Percentiles rank a stretch among this genome's conserved stretches.
Evolutionary conservation across 352 stramenopile genomes (phyloP).

Genomic region (Globisporangium spinosum): DNA sequence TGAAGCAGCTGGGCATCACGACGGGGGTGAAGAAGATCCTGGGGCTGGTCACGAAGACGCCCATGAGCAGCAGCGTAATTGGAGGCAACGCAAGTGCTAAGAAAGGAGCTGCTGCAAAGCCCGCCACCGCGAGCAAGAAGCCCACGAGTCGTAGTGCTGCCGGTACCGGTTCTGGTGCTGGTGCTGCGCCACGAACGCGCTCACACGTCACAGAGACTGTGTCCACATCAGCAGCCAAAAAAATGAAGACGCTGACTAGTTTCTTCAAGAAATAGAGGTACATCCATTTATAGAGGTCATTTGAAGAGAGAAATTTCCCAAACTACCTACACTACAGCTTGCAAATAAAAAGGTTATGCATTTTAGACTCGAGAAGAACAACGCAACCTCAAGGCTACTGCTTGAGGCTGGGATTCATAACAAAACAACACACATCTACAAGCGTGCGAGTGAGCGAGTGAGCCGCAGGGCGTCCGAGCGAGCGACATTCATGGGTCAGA

Average conservation of each 20-base stretch:
- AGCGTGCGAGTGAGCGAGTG: neutral
- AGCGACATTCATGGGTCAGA: conserved; percentile 13
- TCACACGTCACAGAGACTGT: conserved; percentile 41
- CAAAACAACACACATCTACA: neutral
- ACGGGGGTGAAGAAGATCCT: conserved; percentile 89
- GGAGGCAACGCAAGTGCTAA: neutral
- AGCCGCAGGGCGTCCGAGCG: conserved; percentile 6
- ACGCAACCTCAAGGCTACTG: neutral
- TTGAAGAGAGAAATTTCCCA: neutral
- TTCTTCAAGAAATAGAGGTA: conserved; percentile 62
- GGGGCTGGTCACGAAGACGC: conserved; percentile 35
- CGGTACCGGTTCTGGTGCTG: too few species aligned
- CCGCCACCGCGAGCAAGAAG: conserved; percentile 3
- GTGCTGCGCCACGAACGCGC: conserved; percentile 2
- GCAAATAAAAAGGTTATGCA: conserved; percentile 1
- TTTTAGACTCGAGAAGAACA: conserved; percentile 9
- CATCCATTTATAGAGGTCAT: conserved; percentile 17
- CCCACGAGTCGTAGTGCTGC: conserved; percentile 9
- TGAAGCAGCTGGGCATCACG: conserved; percentile 79
- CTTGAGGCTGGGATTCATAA: neutral
- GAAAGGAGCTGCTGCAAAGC: conserved; percentile 4
- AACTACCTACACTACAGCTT: neutral
- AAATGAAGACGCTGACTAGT: conserved; percentile 52
- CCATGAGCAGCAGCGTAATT: neutral
- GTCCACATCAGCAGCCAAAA: conserved; percentile 24